phyloP scores from a whole-genome alignment of 257 asterid genomes.

The Primulina eburnea region DNA sequence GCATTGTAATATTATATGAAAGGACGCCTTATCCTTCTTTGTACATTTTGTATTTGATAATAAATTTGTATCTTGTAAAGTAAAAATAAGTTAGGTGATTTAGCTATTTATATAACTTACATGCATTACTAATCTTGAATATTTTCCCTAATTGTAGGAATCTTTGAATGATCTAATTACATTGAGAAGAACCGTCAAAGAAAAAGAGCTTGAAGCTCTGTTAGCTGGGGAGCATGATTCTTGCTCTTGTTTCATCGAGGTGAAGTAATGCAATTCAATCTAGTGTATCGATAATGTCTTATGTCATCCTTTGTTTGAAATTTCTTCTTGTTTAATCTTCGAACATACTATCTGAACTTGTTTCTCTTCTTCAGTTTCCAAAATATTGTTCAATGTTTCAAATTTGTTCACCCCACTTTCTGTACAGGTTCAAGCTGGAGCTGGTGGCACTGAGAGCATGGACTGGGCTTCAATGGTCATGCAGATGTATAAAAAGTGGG shows the following conservation, averaged over 20 bases:
- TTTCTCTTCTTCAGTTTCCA: background rate
- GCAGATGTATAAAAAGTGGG: constrained; percentile 96
- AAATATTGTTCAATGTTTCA: constrained; percentile 4
- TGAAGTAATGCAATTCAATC: constrained; percentile 26
- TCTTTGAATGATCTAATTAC: constrained; percentile 62
- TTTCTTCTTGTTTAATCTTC: background rate
- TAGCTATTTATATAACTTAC: background rate
- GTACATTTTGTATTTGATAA: background rate
- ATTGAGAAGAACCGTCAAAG: constrained; percentile 64
- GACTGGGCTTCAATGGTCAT: constrained; percentile 98
- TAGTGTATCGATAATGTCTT: background rate
- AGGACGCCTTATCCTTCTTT: background rate
- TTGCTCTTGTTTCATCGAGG: constrained; percentile 93
- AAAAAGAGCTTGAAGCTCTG: constrained; percentile 90
- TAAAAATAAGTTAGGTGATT: too few relatives aligned
- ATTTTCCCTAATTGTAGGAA: constrained; percentile 49
- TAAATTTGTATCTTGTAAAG: too few relatives aligned
- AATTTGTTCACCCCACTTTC: constrained; percentile 14
- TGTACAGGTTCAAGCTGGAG: constrained; percentile 92
- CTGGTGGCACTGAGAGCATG: constrained; percentile 99
- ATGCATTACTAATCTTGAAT: background rate
- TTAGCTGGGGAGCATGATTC: constrained; percentile 82
- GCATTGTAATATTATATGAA: too few relatives aligned
- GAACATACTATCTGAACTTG: background rate
- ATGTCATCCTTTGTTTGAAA: background rate